Evolutionary conservation across 2,329 filamentous ascomycete species (phyloP).

Genomic region (Talaromyces sp.): DNA sequence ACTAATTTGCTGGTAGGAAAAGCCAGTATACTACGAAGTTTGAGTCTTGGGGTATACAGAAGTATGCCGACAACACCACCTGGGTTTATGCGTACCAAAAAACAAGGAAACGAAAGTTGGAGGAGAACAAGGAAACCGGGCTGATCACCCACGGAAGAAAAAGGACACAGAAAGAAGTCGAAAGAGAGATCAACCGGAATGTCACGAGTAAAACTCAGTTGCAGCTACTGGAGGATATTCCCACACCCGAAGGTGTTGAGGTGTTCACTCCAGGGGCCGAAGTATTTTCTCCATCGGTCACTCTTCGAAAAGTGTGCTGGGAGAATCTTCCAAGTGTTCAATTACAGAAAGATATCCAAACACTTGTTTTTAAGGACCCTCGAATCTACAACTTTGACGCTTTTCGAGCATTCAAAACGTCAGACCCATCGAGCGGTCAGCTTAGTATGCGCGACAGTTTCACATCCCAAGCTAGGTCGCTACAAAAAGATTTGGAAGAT

Average conservation of each 20-base stretch:
- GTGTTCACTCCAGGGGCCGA: constrained; percentile 9
- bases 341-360: neutral
- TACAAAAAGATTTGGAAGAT: neutral
- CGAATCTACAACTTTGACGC: neutral
- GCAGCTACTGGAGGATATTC: constrained; percentile 6
- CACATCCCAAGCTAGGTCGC: neutral
- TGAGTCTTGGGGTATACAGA: neutral
- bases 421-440: neutral
- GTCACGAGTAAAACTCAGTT: constrained; percentile 6
- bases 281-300: neutral
- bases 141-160: neutral
- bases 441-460: neutral
- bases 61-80: neutral
- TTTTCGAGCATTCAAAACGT: neutral
- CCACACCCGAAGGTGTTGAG: constrained; percentile 10
- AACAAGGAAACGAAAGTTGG: constrained; percentile 3
- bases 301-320: constrained; percentile 1
- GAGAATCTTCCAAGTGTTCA: constrained; percentile 12
- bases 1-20: neutral
- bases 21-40: constrained; percentile 12
- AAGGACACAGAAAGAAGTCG: neutral
- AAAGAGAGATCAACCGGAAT: constrained; percentile 3
- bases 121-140: constrained; percentile 4
- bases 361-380: neutral
- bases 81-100: constrained; percentile 1